Base-by-base conservation (phyloP, 2,329 filamentous ascomycete genomes). In the Xylariaceae sp. region DNA sequence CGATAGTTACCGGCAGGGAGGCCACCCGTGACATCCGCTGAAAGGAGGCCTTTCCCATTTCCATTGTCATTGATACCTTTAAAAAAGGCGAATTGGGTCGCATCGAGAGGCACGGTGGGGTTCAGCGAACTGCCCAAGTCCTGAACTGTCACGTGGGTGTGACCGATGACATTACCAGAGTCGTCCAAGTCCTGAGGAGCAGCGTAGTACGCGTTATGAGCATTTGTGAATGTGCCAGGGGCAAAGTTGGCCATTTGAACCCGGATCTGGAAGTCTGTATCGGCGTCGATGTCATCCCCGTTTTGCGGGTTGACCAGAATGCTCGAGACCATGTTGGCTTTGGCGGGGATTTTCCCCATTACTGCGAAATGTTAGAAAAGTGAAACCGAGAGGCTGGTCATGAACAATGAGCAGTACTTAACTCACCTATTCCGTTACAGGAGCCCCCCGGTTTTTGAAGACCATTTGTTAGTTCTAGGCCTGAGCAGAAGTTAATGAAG, bases 61-160 rank as follows among this genome's bases (percentile, higher is more conserved):
- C 81, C 81, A 15, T 70, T 75, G 56, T 84, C 81, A 69, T 85
- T 84, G 71, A 85, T 82, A 56, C 83, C 83, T 75, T 85, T 85
- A 78, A 86, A 85, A 69, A 85, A 85, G 64, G 72, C 79, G 60
- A 81, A 85, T 64, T 75, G 68, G 19, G 65, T 69, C 30, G 82
- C 74, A 57, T 84, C 76, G 5, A 81, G 74, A 26, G 81, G 76
- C n/a, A 67, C 61, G 8, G 63, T 71, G 9, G 81, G 80, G 65
- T 77, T 80, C 61, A 79, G 63, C 19, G 67, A 70, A 65, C 68
- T 69, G 47, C 81, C 81, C 45, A 80, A 71, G 57, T 80, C 73
- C 68, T 85, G 82, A 42, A 84, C 71, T 21, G 78, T 81, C 53
- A 84, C 71, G 67, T 84, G 81, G 2, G 79, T 80, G 70, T 84